Percentiles rank a stretch among this genome's conserved stretches.
phyloP scores from a whole-genome alignment of 768 basidiomycete genomes.

The Calocybe indica region DNA sequence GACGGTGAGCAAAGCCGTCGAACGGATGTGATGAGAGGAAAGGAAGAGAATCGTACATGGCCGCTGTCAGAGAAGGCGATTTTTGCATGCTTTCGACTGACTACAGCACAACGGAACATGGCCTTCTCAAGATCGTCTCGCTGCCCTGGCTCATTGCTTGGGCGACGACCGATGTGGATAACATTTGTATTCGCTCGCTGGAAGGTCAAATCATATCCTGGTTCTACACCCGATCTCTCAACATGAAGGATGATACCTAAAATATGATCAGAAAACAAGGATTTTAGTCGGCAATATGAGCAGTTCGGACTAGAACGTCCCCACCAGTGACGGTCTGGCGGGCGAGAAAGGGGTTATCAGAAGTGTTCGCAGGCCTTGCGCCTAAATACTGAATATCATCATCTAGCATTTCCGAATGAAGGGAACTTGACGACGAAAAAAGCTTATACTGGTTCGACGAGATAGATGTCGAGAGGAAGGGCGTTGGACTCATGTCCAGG shows the following conservation, averaged over 20 bases:
- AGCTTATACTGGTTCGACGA: too few species aligned
- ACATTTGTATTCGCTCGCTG: conserved; percentile 41
- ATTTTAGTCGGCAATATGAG: conserved; percentile 8
- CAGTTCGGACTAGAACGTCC: conserved; percentile 9
- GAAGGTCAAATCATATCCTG: conserved; percentile 45
- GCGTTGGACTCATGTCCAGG: too few species aligned
- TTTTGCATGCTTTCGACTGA: conserved; percentile 75
- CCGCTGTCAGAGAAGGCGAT: conserved; percentile 68
- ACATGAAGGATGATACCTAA: conserved; percentile 57
- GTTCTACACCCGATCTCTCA: conserved; percentile 41
- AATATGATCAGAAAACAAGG: conserved; percentile 12
- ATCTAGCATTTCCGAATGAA: conserved; percentile 29
- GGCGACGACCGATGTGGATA: conserved; percentile 65
- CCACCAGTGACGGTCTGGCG: conserved; percentile 35
- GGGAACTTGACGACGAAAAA: too few species aligned
- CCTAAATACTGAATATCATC: conserved; percentile 62
- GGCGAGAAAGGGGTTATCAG: conserved; percentile 19
- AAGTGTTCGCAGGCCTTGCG: conserved; percentile 23
- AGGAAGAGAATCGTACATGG: conserved; percentile 38
- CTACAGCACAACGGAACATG: conserved; percentile 71
- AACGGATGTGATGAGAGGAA: conserved; percentile 9
- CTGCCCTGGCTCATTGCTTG: conserved; percentile 38
- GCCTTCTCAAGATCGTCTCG: conserved; percentile 38
- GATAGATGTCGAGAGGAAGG: too few species aligned
- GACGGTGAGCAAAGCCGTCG: background rate